Evolutionary conservation across 1,284 basidiomycete species (phyloP), one percentile per base, ranked within the genome.

Genomic region (Ceratobasidium papillatum): DNA sequence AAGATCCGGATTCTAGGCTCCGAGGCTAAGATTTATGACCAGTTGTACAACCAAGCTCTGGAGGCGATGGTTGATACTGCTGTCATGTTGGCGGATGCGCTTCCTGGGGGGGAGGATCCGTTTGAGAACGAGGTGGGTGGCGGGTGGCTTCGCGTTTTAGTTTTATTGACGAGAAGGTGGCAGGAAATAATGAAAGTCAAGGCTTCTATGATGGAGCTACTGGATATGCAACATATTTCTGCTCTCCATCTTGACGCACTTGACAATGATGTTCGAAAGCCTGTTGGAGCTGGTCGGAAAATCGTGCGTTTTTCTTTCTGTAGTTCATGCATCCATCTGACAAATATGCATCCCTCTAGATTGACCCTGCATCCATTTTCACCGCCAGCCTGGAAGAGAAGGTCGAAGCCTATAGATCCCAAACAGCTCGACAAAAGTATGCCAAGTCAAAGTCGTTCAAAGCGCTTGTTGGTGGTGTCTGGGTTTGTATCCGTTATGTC

Each of bases 381-480:
- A 81, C 84, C 59, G 78, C 78, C 41, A 85, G 81, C 19, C 83
- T 89, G 0, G 80, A 85, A 64, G 80, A 80, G 25, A 82, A 81
- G 41, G 78, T 85, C 54, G 82, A 85, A 12, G 83, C 82, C n/a
- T 91, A 92, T 79, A 78, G 84, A 3, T 80, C 80, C 41, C 88
- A 88, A 81, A 93, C 91, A 0, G 84, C 88, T 11, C 87, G 92
- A 25, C 91, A 93, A 81, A 94, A 91, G 80, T 94, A 93, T 78
- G 87, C 85, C 4, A 89, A 90, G 73, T 83, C 85, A 69, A 84
- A 89, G 0, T 82, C 84, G 8, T 96, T 94, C 78, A 79, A 82
- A 3, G 80, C 84, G 22, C 95, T 94, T 84, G 89, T 86, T 77
- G 84, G 89, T 72, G 82, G 82, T 1, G 86, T 95, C 43, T 94